These are phyloP conservation scores for Fomitopsis serialis DNA, from an alignment of 768 basidiomycete species.

Conservation along the genomic window DNA sequence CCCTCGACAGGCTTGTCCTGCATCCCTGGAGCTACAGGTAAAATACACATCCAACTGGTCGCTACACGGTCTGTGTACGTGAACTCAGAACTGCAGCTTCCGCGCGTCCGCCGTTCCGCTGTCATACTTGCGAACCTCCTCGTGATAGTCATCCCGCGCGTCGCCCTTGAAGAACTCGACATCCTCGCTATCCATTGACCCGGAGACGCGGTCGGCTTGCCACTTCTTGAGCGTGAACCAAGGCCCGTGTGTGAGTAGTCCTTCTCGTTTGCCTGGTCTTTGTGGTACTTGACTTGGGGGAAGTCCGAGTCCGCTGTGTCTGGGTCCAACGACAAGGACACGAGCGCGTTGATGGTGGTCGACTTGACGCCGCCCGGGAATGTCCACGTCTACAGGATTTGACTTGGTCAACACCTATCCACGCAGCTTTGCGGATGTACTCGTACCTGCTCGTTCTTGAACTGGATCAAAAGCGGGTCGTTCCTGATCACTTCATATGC, in stretches of 20 bases:
- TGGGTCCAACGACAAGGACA: conserved; percentile 33
- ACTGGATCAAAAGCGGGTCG: conserved; percentile 33
- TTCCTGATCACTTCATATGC: conserved; percentile 31
- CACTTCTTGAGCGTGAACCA: conserved; percentile 38
- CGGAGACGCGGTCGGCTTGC: conserved; percentile 26
- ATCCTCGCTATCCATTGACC: conserved; percentile 19
- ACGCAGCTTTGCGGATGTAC: neutral
- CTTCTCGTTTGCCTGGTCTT: conserved; percentile 38
- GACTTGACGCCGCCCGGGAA: conserved; percentile 33
- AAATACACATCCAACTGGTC: no score
- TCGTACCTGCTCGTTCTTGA: conserved; percentile 37
- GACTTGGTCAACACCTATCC: neutral
- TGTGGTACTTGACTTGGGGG: conserved; percentile 30
- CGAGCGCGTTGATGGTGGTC: conserved; percentile 37
- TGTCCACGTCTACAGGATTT: conserved; percentile 28
- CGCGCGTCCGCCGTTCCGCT: conserved; percentile 16
- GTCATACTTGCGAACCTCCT: conserved; percentile 14
- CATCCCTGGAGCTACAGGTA: no score
- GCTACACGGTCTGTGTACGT: no score
- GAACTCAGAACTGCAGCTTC: neutral
- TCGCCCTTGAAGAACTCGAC: conserved; percentile 19
- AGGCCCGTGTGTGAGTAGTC: conserved; percentile 38
- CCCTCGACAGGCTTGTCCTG: no score
- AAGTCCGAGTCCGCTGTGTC: conserved; percentile 36
- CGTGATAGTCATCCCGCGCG: conserved; percentile 13